Base-by-base conservation (phyloP, 129 eudicot species). In the Chrysanthemum makinoi region DNA sequence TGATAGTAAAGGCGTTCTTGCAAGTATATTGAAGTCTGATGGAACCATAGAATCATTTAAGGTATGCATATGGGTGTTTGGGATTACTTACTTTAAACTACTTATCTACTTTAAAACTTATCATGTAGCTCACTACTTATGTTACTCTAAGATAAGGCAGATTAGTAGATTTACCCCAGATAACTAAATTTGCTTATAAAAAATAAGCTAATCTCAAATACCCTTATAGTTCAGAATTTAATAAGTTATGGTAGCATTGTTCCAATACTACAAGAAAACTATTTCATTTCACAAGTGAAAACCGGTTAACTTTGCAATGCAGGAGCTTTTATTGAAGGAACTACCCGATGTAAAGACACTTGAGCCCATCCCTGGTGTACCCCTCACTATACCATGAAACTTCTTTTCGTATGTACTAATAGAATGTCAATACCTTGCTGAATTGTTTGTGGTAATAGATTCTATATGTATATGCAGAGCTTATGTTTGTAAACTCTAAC, bases 31-130 rank as follows among this genome's bases (percentile, higher is more conserved):
- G 47, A 82, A 55, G 63, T 28, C 80, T 6, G 96, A 84, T 64
- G 98, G 98, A 70, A 94, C 98, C 52, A 33, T 82, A 3, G 89
- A 83, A 80, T 87, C 98, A 56, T 94, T 94, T 75, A 87, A 94
- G 98, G 98, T 94, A 77, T 35, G 1, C 8, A 35, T 28, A 60
- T 9, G 14, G 11, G 64, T 5, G 43, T 35, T 6, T 35, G 5
- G 43, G 43, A 35, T 35, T 35, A 35, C 43, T 35, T 35, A 35
- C 43, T 35, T 35, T 35, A 35, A 30, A 30, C 6, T 30, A 30
- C 35, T 30, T 30, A 30, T 30, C 35, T 30, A 30, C 35, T 35
- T 5, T 0, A 35, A 35, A 35, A 35, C 43, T 35, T 5, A 35
- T 35, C 43, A 35, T 35, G 43, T 5, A 5, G 43, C 9, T 35